These are phyloP conservation scores for Platanthera zijinensis DNA, from an alignment of 106 monocot species.

Conservation along the genomic window DNA sequence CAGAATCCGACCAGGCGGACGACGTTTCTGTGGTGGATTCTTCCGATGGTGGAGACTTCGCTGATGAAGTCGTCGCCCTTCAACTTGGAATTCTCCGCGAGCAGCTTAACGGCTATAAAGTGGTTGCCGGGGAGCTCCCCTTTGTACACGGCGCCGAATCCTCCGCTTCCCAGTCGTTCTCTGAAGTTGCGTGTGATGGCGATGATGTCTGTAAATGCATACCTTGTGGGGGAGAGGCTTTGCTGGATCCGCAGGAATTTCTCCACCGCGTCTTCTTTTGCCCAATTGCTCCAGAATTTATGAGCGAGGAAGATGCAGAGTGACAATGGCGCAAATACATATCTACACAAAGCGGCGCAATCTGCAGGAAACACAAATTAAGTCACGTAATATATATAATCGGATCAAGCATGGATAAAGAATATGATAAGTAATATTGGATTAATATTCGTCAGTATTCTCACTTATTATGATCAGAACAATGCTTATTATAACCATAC, in stretches of 20 bases:
- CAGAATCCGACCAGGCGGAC: no score
- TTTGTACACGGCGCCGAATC: neutral
- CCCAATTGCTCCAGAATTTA: slow-evolving; percentile 10
- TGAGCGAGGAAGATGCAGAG: slow-evolving; percentile 21
- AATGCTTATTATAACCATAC: neutral
- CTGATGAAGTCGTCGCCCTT: no score
- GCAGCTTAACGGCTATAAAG: no score
- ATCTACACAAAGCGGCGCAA: slow-evolving; percentile 8
- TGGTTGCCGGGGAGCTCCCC: no score
- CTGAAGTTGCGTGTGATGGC: slow-evolving; percentile 31
- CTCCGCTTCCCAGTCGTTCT: slow-evolving; percentile 40
- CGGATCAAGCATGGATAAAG: no score
- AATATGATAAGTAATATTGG: no score
- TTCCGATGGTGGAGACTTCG: no score
- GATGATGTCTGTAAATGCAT: slow-evolving; percentile 32
- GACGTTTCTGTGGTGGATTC: no score
- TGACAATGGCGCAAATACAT: slow-evolving; percentile 19
- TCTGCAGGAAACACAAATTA: neutral
- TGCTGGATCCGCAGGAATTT: no score
- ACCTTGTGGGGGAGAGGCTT: slow-evolving; percentile 21
- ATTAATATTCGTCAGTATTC: no score
- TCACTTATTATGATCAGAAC: neutral
- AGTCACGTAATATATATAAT: neutral
- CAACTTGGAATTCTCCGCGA: no score
- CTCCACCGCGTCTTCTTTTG: neutral